These are phyloP conservation scores for Chaetomiaceae sp. DNA, from an alignment of 2,329 filamentous ascomycete species.

Conservation along the genomic window DNA sequence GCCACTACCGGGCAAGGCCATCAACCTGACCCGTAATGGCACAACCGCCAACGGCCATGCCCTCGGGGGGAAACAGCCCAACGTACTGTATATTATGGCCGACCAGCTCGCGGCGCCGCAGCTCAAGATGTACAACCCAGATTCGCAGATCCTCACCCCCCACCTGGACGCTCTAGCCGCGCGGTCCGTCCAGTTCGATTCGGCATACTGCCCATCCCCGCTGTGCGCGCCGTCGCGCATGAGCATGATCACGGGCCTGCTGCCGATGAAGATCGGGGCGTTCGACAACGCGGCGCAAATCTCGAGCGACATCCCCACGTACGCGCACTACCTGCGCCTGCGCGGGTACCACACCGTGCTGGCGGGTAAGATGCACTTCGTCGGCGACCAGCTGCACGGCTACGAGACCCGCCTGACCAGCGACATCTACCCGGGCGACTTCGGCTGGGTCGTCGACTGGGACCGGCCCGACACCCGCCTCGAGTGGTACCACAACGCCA, in stretches of 20 bases:
- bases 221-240: conserved; percentile 89
- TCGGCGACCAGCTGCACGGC: conserved; percentile 88
- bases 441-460: conserved; percentile 95
- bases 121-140: conserved; percentile 84
- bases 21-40: conserved; percentile 19
- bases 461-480: conserved; percentile 78
- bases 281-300: conserved; percentile 90
- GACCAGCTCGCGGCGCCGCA: conserved; percentile 89
- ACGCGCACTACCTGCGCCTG: conserved; percentile 81
- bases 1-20: conserved; percentile 28
- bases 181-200: conserved; percentile 82
- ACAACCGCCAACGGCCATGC: conserved; percentile 11
- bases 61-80: conserved; percentile 48
- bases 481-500: conserved; percentile 96
- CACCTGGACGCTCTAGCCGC: conserved; percentile 79
- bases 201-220: conserved; percentile 88
- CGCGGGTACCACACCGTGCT: conserved; percentile 85
- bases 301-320: conserved; percentile 78
- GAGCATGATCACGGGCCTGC: conserved; percentile 87
- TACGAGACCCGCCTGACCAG: conserved; percentile 90
- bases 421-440: conserved; percentile 91
- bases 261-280: conserved; percentile 85
- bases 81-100: conserved; percentile 92
- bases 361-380: conserved; percentile 96
- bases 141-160: conserved; percentile 86